Conservation (phyloP, 352 stramenopile genomes). For the Globisporangium cederbergense region DNA sequence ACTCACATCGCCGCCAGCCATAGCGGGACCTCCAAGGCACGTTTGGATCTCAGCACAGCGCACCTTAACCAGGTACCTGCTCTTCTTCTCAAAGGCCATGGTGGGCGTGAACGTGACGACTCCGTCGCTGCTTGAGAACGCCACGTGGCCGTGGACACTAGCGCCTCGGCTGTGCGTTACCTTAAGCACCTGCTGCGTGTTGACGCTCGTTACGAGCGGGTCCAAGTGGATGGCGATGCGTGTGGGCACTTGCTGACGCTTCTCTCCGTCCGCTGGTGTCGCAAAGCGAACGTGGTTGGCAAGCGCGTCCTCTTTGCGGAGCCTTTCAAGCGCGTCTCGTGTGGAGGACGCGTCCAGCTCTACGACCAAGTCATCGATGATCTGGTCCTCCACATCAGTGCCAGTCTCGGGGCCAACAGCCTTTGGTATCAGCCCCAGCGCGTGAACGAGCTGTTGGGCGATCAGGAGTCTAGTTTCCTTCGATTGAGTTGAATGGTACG, state of each 20-base stretch:
- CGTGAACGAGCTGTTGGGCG: constrained; percentile 4
- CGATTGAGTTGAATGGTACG: neutral
- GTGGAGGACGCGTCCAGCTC: constrained; percentile 14
- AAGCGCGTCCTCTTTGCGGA: constrained; percentile 13
- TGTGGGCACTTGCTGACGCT: neutral
- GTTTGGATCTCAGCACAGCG: constrained; percentile 28
- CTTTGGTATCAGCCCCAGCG: constrained; percentile 10
- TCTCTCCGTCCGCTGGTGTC: constrained; percentile 19
- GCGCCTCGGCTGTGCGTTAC: constrained; percentile 23
- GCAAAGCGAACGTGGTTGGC: constrained; percentile 15
- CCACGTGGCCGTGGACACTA: constrained; percentile 21
- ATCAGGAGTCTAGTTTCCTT: constrained; percentile 3
- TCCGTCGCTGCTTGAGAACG: constrained; percentile 15
- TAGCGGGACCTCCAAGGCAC: constrained; percentile 15
- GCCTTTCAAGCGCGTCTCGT: constrained; percentile 19
- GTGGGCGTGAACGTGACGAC: constrained; percentile 29
- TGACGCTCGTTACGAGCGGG: constrained; percentile 21
- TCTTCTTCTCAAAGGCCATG: constrained; percentile 32
- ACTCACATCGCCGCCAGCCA: constrained; percentile 4
- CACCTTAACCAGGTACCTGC: constrained; percentile 29
- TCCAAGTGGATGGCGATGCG: constrained; percentile 23
- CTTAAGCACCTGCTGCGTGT: constrained; percentile 33
- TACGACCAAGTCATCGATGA: constrained; percentile 3
- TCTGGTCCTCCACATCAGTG: constrained; percentile 4
- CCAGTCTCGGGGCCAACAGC: neutral